Conservation (phyloP, 2,329 filamentous ascomycete genomes). For the Diaporthe sp. region DNA sequence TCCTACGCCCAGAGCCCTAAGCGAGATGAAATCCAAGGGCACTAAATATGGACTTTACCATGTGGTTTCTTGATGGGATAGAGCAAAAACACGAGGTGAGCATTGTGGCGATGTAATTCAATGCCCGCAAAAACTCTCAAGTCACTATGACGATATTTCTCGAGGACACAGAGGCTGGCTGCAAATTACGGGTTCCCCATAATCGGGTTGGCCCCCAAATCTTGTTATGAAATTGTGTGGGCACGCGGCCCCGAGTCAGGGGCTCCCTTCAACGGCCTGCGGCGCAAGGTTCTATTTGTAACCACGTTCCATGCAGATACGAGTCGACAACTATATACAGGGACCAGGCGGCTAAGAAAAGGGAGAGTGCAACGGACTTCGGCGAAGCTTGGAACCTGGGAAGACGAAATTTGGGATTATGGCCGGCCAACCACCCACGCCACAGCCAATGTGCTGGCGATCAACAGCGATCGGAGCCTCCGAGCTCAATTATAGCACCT, state of each 20-base stretch:
- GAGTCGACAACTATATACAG: conserved; percentile 11
- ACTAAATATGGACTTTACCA: background rate
- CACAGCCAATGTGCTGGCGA: background rate
- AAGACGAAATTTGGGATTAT: conserved; percentile 21
- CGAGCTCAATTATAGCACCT: conserved; percentile 5
- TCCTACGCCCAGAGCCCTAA: background rate
- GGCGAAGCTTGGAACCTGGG: conserved; percentile 29
- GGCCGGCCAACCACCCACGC: conserved; percentile 13
- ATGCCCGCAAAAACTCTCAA: background rate
- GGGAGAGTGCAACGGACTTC: conserved; percentile 18
- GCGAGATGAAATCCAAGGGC: conserved; percentile 13
- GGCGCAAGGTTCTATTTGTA: conserved; percentile 13
- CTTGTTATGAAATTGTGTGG: conserved; percentile 21
- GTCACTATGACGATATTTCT: conserved; percentile 19
- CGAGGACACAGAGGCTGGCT: background rate
- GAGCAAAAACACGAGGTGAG: background rate
- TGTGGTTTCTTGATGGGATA: background rate
- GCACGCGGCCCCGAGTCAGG: conserved; percentile 9
- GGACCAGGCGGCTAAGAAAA: conserved; percentile 11
- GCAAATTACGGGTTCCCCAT: background rate
- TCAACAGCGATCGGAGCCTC: background rate
- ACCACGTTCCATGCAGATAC: conserved; percentile 18
- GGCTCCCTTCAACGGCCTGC: background rate
- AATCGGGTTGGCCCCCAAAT: background rate
- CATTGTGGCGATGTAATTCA: background rate